phyloP scores from a whole-genome alignment of 1,139 yeast species.

The Arxiozyma bovina region DNA sequence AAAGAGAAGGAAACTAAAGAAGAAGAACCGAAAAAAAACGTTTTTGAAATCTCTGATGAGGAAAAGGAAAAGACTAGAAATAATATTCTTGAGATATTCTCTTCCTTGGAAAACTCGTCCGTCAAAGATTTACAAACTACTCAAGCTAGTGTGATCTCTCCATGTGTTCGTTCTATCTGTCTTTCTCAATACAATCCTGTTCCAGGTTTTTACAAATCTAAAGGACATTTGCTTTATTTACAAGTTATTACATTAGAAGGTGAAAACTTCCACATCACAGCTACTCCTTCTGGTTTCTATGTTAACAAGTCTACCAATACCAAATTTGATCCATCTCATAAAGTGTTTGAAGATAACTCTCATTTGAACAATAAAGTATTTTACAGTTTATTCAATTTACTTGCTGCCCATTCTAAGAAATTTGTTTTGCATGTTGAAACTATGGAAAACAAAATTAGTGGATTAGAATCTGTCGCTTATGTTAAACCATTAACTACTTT shows the following conservation, averaged over 20 bases:
- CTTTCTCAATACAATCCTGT: constrained; percentile 87
- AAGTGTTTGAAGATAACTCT: constrained; percentile 23
- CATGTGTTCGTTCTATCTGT: constrained; percentile 43
- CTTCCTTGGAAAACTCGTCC: constrained; percentile 13
- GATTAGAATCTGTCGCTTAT: constrained; percentile 46
- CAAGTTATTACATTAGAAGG: constrained; percentile 71
- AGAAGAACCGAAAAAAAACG: constrained; percentile 14
- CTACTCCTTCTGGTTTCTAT: constrained; percentile 69
- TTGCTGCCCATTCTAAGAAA: constrained; percentile 31
- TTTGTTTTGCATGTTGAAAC: constrained; percentile 33
- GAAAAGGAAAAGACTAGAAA: constrained; percentile 28
- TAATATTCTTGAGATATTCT: constrained; percentile 22
- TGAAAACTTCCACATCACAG: constrained; percentile 69
- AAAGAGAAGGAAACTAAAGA: constrained; percentile 7
- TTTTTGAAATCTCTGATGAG: constrained; percentile 27
- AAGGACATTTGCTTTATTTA: constrained; percentile 77
- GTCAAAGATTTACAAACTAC: constrained; percentile 20
- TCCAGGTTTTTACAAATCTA: constrained; percentile 47
- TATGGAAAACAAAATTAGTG: constrained; percentile 37
- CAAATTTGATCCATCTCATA: constrained; percentile 59
- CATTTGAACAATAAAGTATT: constrained; percentile 21
- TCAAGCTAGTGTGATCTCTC: constrained; percentile 27
- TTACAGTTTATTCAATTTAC: constrained; percentile 30
- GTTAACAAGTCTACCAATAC: constrained; percentile 60
- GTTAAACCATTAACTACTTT: constrained; percentile 52